Base-by-base conservation (phyloP, 441 rosid genomes). In the Erysimum cheiri region DNA sequence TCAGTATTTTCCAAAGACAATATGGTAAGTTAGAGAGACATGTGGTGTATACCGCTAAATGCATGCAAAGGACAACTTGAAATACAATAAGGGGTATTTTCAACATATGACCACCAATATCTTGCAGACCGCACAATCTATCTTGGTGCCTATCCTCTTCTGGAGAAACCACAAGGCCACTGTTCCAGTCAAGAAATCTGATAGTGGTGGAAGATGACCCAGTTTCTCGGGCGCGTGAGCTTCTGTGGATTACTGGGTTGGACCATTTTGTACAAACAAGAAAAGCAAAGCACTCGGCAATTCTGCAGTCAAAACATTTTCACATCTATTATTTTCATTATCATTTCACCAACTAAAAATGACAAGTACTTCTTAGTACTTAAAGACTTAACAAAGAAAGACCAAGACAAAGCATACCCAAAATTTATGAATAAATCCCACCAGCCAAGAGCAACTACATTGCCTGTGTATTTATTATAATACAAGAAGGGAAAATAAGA, bases 231-330 rank as follows among this genome's bases (percentile, higher is more conserved):
- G 80, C 64, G 15, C 59, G 80, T 57, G 85, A 72, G 67, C 78
- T 84, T 83, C 85, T 85, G 79, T 95, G 99, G 76, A 95, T 95
- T 65, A 80, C 83, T 68, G 98, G 97, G 84, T 95, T 95, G 14
- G 97, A 89, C 99, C 99, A 92, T 82, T 82, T 95, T 44, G 98
- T 89, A 79, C 98, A 92, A 74, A 95, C 98, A 49, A 95, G 92
- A 78, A 87, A 95, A 50, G 98, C 90, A 74, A 95, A 95, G 87
- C 95, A 90, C 82, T 95, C 96, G 29, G 99, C 98, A 59, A 76
- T 65, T 70, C 99, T 95, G 92, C 77, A 83, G 56, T 69, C 62
- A 53, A 74, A 53, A 32, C 17, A 80, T 4, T 24, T 39, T 31
- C 19, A 73, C 56, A 71, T 40, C 47, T 52, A 71, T 64, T 77